A percentile compares a stretch with the other conserved stretches of the same genome.
Evolutionary conservation across 2,329 filamentous ascomycete species (phyloP).

Genomic region (Diaporthe sp.): DNA sequence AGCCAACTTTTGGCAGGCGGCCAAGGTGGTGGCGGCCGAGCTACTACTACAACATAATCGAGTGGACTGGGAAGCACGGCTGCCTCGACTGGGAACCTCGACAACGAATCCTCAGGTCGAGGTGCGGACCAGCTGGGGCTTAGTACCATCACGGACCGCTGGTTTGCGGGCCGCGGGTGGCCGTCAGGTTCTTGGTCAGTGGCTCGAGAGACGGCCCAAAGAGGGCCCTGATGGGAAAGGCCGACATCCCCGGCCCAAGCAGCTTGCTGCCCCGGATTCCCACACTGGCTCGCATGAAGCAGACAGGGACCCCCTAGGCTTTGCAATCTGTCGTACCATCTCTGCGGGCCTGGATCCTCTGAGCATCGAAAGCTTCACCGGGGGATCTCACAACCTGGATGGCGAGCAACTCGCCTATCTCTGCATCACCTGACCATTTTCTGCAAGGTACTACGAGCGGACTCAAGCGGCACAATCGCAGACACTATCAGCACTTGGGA

Average conservation of each 20-base stretch:
- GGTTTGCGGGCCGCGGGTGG: slow-evolving; percentile 34
- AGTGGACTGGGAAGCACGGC: slow-evolving; percentile 1
- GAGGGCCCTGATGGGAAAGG: slow-evolving; percentile 24
- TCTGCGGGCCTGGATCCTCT: slow-evolving; percentile 34
- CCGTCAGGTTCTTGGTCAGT: slow-evolving; percentile 29
- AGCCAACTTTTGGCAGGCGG: not conserved
- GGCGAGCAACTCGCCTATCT: slow-evolving; percentile 32
- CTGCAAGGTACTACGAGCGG: not conserved
- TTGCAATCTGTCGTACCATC: slow-evolving; percentile 37
- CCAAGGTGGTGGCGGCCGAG: not conserved
- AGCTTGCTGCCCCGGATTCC: slow-evolving; percentile 42
- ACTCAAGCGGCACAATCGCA: not conserved
- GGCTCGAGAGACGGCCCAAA: slow-evolving; percentile 24
- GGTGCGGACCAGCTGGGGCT: not conserved
- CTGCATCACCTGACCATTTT: slow-evolving; percentile 19
- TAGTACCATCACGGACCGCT: slow-evolving; percentile 33
- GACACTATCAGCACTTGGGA: not conserved
- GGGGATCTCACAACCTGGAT: slow-evolving; percentile 17
- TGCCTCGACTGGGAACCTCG: not conserved
- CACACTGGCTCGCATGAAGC: slow-evolving; percentile 38
- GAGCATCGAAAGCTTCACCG: slow-evolving; percentile 30
- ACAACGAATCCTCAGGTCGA: not conserved
- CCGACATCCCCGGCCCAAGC: slow-evolving; percentile 39
- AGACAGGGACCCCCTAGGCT: slow-evolving; percentile 37
- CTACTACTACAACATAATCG: not conserved